Base-by-base conservation (phyloP, 1,139 yeast genomes). In the Pichia cactophila region DNA sequence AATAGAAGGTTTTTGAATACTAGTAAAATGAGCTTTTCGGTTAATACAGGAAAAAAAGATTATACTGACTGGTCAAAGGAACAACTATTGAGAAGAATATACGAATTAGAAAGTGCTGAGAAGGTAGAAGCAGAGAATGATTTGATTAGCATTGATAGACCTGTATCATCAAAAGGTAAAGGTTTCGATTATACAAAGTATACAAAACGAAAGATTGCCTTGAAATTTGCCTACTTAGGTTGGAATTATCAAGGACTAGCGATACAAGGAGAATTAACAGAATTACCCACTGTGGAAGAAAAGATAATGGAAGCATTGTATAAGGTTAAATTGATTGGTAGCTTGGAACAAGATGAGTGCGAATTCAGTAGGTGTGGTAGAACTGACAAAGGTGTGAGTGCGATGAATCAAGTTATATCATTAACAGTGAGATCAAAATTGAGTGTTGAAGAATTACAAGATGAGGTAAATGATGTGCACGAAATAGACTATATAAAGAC, bases 321-420 rank as follows among this genome's bases (percentile, higher is more conserved):
- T 42, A 79, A 75, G 56, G 80, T 95, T 38, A 80, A 76, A 57
- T 68, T 94, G 53, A 80, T 94, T 39, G 77, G 82, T 11, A 72
- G 79, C 1, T 66, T 76, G 33, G 77, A 73, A 14, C 89, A 89
- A 0, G 67, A 69, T 2, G 79, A 75, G 2, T 78, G 75, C 47
- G 79, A 85, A 50, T 90, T 90, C 65, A 85, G 95, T 57, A 71
- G 98, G 54, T 94, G 98, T 68, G 99, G 99, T 0, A 73, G 99
- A 60, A 92, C 99, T 0, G 99, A 92, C 61, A 83, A 81, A 58
- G 98, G 98, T 14, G 99, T 92, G 7, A 86, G 96, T 69, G 98
- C 99, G 0, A 79, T 92, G 83, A 86, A 88, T 59, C 99, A 92
- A 66, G 98, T 92, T 8, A 83, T 92, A 12, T 82, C 96, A 0